Evolutionary conservation across 345 rosid genomes (phyloP), one percentile per base, ranked within the genome.

Genomic region (Camelina hispida): DNA sequence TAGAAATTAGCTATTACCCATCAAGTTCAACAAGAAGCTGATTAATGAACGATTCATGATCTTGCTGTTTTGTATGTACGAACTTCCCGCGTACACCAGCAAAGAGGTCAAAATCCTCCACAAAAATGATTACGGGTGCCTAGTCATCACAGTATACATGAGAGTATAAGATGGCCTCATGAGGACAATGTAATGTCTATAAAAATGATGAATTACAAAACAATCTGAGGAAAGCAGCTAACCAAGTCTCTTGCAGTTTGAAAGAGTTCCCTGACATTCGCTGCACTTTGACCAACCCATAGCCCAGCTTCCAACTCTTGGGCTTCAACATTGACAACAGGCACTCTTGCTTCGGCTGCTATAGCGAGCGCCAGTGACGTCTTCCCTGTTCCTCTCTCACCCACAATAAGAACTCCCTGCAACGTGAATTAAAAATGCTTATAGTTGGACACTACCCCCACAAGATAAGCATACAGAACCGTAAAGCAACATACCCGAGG

Each of bases 241-340:
- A 93, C 98, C 96, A 93, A 73, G 77, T 93, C 97, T 81, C 98
- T 88, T 40, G 98, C 98, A 56, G 98, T 88, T 82, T 91, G 97
- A 84, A 93, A 93, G 83, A 93, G 88, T 83, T 93, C 98, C 79
- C 98, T 87, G 79, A 93, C 90, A 83, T 93, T 93, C 5, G 98
- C 90, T 57, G 98, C 98, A 83, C 98, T 88, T 83, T 93, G 98
- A 67, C 98, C 98, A 82, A 93, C 97, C 98, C 97, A 93, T 38
- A 91, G 79, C 46, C 98, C 98, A 78, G 97, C 97, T 85, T 93
- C 98, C 87, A 93, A 81, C 77, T 93, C 93, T 77, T 93, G 91
- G 58, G 98, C 97, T 80, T 85, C 79, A 66, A 93, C 84, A 55
- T 87, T 85, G 55, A 93, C 98, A 83, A 93, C 96, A 22, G 98